phyloP scores from a whole-genome alignment of 176 grass and related monocot species.

The Carex cristatella region DNA sequence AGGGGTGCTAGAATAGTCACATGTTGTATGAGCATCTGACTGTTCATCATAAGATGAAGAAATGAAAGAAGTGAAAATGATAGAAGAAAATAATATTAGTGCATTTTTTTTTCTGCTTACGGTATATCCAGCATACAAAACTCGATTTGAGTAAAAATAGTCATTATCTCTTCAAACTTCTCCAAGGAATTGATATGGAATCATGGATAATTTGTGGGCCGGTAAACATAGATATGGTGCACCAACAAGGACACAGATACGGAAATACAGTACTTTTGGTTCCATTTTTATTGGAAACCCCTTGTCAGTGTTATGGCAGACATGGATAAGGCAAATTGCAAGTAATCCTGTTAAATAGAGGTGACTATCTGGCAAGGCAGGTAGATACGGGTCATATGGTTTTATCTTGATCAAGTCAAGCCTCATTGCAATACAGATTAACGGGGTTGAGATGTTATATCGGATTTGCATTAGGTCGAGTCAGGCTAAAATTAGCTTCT shows the following conservation, averaged over 20 bases:
- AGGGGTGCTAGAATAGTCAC: conserved; percentile 78
- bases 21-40: conserved; percentile 76
- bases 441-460: neutral
- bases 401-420: neutral
- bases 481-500: neutral
- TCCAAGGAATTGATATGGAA: neutral
- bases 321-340: neutral
- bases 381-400: neutral
- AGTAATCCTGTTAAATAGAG: neutral
- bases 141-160: neutral
- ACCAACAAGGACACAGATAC: neutral
- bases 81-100: conserved; percentile 13
- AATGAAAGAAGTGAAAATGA: neutral
- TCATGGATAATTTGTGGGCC: neutral
- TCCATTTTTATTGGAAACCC: neutral
- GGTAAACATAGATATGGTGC: neutral
- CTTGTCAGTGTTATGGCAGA: neutral
- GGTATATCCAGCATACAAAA: neutral
- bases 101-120: neutral
- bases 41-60: conserved; percentile 50
- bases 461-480: neutral
- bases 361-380: neutral
- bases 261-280: neutral
- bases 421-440: neutral
- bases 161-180: neutral